Evolutionary conservation across 768 basidiomycete genomes (phyloP).

Genomic region (Peribolospora kevripleyi): DNA sequence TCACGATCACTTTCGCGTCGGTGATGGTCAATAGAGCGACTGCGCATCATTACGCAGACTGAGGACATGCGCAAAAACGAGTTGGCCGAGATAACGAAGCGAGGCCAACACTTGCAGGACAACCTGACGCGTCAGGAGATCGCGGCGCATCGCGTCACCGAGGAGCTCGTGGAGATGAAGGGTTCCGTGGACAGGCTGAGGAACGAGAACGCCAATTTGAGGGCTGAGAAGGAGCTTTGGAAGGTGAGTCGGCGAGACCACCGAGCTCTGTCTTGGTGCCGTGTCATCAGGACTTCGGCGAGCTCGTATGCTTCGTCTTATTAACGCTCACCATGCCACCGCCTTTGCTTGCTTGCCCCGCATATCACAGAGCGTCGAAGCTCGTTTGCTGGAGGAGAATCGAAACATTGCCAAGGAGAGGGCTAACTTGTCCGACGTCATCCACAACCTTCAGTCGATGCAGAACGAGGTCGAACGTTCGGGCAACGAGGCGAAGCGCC

Average conservation of each 20-base stretch:
- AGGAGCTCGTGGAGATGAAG: constrained; percentile 11
- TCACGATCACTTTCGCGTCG: no score
- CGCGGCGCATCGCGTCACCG: constrained; percentile 35
- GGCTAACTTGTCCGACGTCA: constrained; percentile 60
- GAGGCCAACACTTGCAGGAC: constrained; percentile 47
- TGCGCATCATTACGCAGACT: constrained; percentile 34
- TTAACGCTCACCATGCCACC: background rate
- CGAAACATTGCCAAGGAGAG: constrained; percentile 52
- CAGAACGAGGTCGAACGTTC: constrained; percentile 65
- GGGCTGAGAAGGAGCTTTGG: constrained; percentile 83
- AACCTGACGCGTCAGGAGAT: constrained; percentile 52
- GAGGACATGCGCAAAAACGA: constrained; percentile 37
- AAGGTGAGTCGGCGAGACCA: constrained; percentile 30
- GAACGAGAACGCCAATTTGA: constrained; percentile 63
- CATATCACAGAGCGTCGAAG: constrained; percentile 39
- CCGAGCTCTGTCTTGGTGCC: background rate
- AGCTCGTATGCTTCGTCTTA: background rate
- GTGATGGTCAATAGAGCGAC: constrained; percentile 13
- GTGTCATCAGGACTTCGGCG: background rate
- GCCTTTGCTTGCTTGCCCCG: background rate
- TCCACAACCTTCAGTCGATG: constrained; percentile 74
- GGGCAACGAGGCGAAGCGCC: constrained; percentile 53
- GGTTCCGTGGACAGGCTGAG: constrained; percentile 24
- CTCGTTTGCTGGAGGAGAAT: constrained; percentile 64
- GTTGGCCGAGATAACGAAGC: constrained; percentile 38